A percentile compares a stretch with the other conserved stretches of the same genome.
phyloP scores from a whole-genome alignment of 2,329 filamentous ascomycete genomes.

The Talaromyces marneffei region DNA sequence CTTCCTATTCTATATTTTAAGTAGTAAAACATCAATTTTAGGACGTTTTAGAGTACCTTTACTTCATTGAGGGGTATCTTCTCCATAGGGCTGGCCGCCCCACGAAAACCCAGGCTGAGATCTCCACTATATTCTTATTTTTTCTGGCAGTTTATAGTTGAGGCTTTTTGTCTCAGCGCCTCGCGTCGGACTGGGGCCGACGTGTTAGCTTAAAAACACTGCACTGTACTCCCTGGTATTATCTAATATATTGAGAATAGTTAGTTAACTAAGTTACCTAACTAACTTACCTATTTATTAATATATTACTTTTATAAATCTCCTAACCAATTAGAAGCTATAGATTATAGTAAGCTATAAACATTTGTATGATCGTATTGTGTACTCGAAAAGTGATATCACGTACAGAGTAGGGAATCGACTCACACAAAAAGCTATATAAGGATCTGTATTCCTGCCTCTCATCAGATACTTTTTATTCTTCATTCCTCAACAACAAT shows the following conservation, averaged over 20 bases:
- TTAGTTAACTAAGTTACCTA: too few relatives aligned
- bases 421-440: neutral
- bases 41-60: too few relatives aligned
- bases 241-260: neutral
- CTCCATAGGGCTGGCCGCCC: too few relatives aligned
- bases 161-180: neutral
- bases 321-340: neutral
- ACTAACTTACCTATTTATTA: too few relatives aligned
- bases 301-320: neutral
- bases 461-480: neutral
- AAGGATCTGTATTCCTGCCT: neutral
- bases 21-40: too few relatives aligned
- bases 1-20: too few relatives aligned
- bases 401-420: neutral
- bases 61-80: too few relatives aligned
- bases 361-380: neutral
- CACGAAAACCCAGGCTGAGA: too few relatives aligned
- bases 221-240: neutral
- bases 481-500: neutral
- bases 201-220: neutral
- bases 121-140: neutral
- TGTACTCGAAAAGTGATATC: neutral
- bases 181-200: neutral
- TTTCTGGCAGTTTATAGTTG: neutral
- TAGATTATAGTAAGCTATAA: neutral